Evolutionary conservation across 2,329 filamentous ascomycete genomes (phyloP).

Genomic region (Coleophoma crateriformis): DNA sequence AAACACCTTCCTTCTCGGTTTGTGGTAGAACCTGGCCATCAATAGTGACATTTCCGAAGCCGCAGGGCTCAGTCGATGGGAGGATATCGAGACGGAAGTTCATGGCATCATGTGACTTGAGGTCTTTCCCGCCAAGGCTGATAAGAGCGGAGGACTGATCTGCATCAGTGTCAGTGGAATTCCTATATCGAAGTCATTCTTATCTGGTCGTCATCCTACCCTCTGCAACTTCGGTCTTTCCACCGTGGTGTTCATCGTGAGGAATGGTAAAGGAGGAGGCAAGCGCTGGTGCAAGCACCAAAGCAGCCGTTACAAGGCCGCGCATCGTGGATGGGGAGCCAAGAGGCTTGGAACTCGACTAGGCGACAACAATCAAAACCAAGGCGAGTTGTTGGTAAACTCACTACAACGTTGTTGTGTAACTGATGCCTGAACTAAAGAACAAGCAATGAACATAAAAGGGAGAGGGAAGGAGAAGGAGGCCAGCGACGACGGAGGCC

Average conservation of each 20-base stretch:
- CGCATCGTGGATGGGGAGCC: constrained; percentile 17
- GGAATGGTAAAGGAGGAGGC: constrained; percentile 19
- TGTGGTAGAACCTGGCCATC: constrained; percentile 38
- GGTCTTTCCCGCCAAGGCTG: constrained; percentile 9
- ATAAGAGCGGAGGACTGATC: constrained; percentile 13
- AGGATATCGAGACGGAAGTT: constrained; percentile 37
- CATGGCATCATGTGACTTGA: constrained; percentile 16
- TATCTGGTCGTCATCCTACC: not conserved
- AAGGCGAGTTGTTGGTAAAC: not conserved
- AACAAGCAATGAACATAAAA: not conserved
- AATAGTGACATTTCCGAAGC: constrained; percentile 39
- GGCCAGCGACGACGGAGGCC: not conserved
- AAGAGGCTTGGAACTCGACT: not conserved
- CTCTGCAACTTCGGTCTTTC: not conserved
- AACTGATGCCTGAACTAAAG: not conserved
- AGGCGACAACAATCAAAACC: constrained; percentile 1
- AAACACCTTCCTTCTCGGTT: constrained; percentile 22
- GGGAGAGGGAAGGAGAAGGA: not conserved
- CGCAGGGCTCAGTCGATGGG: constrained; percentile 40
- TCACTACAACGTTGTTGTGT: not conserved
- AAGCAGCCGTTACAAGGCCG: constrained; percentile 22
- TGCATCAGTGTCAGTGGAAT: constrained; percentile 1
- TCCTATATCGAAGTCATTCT: too few relatives aligned
- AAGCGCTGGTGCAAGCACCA: constrained; percentile 21
- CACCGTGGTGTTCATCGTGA: constrained; percentile 4